phyloP scores from a whole-genome alignment of 495 filamentous ascomycete species.

The Annulohypoxylon bovei region DNA sequence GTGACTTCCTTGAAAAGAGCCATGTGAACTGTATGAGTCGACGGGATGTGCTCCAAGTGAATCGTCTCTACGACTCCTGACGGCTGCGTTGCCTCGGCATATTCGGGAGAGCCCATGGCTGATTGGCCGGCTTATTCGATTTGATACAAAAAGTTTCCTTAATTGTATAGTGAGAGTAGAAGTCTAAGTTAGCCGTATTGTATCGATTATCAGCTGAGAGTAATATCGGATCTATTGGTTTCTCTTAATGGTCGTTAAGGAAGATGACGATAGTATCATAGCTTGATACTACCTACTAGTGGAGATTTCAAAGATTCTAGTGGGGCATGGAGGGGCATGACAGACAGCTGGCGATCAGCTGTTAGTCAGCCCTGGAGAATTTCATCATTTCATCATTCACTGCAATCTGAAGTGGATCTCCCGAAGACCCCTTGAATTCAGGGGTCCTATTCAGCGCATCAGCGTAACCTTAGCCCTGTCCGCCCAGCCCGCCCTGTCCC shows the following conservation, averaged over 20 bases:
- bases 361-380: not conserved
- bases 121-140: not conserved
- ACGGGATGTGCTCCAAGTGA: slow-evolving; percentile 74
- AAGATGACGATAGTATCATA: not conserved
- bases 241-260: not conserved
- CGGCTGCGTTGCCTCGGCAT: not conserved
- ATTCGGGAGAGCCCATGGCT: slow-evolving; percentile 18
- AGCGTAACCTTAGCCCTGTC: not conserved
- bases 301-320: slow-evolving; percentile 24
- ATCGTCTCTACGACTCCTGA: slow-evolving; percentile 59
- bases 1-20: slow-evolving; percentile 77
- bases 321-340: slow-evolving; percentile 41
- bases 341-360: slow-evolving; percentile 33
- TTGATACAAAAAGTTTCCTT: not conserved
- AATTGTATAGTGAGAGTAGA: not conserved
- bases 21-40: slow-evolving; percentile 71
- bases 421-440: not conserved
- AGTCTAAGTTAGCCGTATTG: not conserved
- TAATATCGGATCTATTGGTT: not conserved
- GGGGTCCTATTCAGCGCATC: not conserved
- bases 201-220: not conserved
- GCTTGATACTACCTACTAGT: no score
- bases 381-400: not conserved
- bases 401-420: not conserved
- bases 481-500: no score